Evolutionary conservation across 169 alveolate species (phyloP), one percentile per base, ranked within the genome.

Genomic region (Cyclospora cayetanensis): DNA sequence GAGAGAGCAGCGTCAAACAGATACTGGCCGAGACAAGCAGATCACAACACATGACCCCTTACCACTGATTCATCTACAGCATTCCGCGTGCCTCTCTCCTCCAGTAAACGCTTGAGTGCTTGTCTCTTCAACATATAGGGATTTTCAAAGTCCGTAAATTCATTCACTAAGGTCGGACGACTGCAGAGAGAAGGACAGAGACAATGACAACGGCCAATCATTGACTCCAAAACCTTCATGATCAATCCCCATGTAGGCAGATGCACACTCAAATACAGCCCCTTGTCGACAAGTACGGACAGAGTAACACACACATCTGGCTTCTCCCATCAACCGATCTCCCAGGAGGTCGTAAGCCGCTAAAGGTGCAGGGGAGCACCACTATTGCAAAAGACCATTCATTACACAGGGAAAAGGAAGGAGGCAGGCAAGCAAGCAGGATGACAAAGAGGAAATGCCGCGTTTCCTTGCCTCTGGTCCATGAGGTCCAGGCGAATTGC

Each of bases 81-180:
- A 37, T 93, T 93, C 27, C 94, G 85, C 29, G 92, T 68, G 37
- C 95, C 91, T 39, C 83, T 55, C 35, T 89, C 92, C 83, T 63
- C 55, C 50, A 93, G 90, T 42, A 93, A 80, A 52, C 92, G 76
- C 50, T 74, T 66, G 43, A 90, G 74, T 31, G 94, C 91, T 70
- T 74, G 76, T 37, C 94, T 60, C 94, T 93, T 89, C 92, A 93
- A 80, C 94, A 90, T 90, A 70, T 93, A 93, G 42, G 95, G 95
- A 31, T 83, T 83, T 34, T 93, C 94, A 46, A 41, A 90, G 84
- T 93, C 95, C 43, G 94, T 70, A 34, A 89, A 27, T 87, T 90
- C 95, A 63, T 93, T 89, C 37, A 52, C 88, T n/a, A 93, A 90
- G n/a, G 80, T 63, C 42, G 95, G 95, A 20, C 95, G 93, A 74